Base-by-base conservation (phyloP, 2,329 filamentous ascomycete genomes). In the Aspergillus arachidicola region DNA sequence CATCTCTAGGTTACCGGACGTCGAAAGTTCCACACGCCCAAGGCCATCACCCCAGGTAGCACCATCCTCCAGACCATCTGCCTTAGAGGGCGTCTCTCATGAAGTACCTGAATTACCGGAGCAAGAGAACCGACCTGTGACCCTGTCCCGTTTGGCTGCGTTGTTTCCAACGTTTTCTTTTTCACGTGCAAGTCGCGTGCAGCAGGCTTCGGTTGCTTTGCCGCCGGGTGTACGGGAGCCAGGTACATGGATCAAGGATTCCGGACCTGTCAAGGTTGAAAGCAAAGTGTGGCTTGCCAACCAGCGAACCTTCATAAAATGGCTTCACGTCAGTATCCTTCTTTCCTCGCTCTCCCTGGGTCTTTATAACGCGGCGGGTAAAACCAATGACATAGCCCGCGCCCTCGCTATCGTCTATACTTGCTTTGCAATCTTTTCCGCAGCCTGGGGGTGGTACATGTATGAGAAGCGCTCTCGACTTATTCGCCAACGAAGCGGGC, bases 281-380 rank as follows among this genome's bases (percentile, higher is more conserved):
- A 93, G 93, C 65, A 99, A 99, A 80, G 94, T 99, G 34, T 99
- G 95, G 94, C 89, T 99, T 62, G 95, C 95, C 60, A 99, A 99
- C 79, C 94, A 99, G 81, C 90, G 95, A 65, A 99, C 95, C 0
- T 99, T 97, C 76, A 90, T 99, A 78, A 98, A 97, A 79, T 99
- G 95, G 95, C 92, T 98, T 82, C 94, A 98, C 77, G 93, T 99
- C 72, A 90, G 89, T 65, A 88, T 99, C 56, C 84, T 99, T 16
- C 88, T 99, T 28, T 94, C 93, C 43, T 89, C 90, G 26, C 81
- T 99, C 34, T 92, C 92, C 0, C 82, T 99, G 14, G 92, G 90
- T 26, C 82, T 99, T 32, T 97, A 94, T 81, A 94, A 96, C 70
- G 93, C 94, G 0, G 94, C 94, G 0, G 91, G 92, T 7, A 82